Evolutionary conservation across 768 basidiomycete species (phyloP), one percentile per base, ranked within the genome.

Genomic region (Serpula lacrymans): DNA sequence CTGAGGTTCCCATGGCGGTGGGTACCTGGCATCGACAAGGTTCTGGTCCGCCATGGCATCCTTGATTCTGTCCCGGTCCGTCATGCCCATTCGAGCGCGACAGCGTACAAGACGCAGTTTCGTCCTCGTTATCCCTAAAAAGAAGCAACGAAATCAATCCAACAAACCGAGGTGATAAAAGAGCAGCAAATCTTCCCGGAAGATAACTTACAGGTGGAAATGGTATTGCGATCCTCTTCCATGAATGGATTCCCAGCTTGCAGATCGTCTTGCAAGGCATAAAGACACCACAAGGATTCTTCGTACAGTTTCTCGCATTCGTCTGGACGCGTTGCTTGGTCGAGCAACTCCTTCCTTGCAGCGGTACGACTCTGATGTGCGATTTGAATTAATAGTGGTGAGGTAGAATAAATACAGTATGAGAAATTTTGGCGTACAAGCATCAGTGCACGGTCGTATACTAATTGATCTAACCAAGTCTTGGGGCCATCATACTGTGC

Each of bases 271-370:
- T 93, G 84, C 6, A 98, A 71, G 0, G 92, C 87, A 49, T 93
- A 89, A 22, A 98, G 71, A 57, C 93, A 88, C 91, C 92, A 96
- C 6, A 98, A 62, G 0, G 91, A 90, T 52, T 91, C 91, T 54
- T 97, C 94, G 63, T 98, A 99, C 26, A 95, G 70, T 59, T 85
- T 87, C 69, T 96, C 91, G 59, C 92, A 94, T 55, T 90, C 86
- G 48, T 86, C 77, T 0, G 87, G 82, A 21, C 77, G 77, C 31
- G 72, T 71, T 27, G 82, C 83, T 55, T 86, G 78, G 55, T 91
- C 89, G 9, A 88, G 67, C 0, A 97, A 74, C 55, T 98, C 95
- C 53, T 92, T 91, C 33, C 86, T 75, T 1, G 95, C 94, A 27
- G 94, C 94, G 0, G 83, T 86, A 5, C 94, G 88, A 51, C 92